These are phyloP conservation scores for Arthroderma sp. DNA, from an alignment of 2,329 filamentous ascomycete species.

Conservation along the genomic window DNA sequence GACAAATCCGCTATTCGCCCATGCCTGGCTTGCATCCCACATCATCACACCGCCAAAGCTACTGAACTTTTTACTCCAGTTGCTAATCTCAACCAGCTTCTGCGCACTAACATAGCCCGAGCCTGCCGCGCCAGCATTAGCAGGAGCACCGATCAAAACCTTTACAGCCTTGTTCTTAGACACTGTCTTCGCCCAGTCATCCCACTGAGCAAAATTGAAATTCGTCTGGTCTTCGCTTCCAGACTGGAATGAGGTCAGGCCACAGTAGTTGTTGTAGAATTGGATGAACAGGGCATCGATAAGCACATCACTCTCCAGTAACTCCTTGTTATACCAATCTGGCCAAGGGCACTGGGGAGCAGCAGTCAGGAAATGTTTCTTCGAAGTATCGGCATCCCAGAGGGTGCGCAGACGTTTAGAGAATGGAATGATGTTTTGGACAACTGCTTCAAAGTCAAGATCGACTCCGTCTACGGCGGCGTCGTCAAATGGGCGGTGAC, in stretches of 20 bases:
- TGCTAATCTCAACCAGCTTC: background rate
- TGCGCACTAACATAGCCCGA: slow-evolving; percentile 21
- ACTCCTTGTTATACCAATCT: slow-evolving; percentile 24
- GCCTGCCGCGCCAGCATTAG: slow-evolving; percentile 17
- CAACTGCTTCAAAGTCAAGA: slow-evolving; percentile 29
- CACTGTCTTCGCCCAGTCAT: slow-evolving; percentile 18
- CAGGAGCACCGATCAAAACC: slow-evolving; percentile 41
- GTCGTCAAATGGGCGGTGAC: slow-evolving; percentile 35
- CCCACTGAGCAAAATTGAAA: slow-evolving; percentile 38
- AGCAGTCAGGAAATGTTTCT: slow-evolving; percentile 37
- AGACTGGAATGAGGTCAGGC: slow-evolving; percentile 16
- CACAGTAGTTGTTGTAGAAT: slow-evolving; percentile 35
- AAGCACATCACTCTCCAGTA: slow-evolving; percentile 31
- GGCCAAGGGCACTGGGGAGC: slow-evolving; percentile 40
- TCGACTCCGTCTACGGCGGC: slow-evolving; percentile 39
- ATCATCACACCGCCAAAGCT: slow-evolving; percentile 48
- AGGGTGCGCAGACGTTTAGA: slow-evolving; percentile 12
- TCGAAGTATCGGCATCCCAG: slow-evolving; percentile 14
- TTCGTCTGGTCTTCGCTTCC: slow-evolving; percentile 35
- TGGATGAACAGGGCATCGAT: slow-evolving; percentile 44
- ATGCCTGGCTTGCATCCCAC: slow-evolving; percentile 2
- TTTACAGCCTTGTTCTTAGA: slow-evolving; percentile 33
- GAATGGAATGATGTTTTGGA: background rate
- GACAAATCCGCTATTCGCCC: background rate
- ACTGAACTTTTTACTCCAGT: slow-evolving; percentile 19